Base-by-base conservation (phyloP, 805 yeast species). In the Kluyveromyces siamensis region DNA sequence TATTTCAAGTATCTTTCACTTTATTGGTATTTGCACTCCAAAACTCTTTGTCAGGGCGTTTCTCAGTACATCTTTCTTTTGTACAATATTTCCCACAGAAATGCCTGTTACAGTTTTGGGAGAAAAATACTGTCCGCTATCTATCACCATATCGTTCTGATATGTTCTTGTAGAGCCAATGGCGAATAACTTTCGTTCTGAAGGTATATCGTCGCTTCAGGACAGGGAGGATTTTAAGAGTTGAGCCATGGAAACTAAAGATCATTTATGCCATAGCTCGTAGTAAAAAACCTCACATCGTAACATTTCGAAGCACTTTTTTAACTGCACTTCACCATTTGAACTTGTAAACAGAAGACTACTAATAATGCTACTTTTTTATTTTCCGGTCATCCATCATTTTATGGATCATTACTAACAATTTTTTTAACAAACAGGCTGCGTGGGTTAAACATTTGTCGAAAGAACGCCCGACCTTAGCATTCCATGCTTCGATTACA, bases 81-180 rank as follows among this genome's bases (percentile, higher is more conserved):
- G 47, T 40, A 36, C 52, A 56, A 56, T 46, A 45, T 53, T 48
- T 59, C 66, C 67, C 72, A 76, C 79, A 77, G 74, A 72, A 73
- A 71, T 73, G 84, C 84, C 97, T 90, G 97, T 91, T 90, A 91
- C 91, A 80, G 83, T 95, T 81, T 86, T 90, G 97, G 97, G 76
- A 90, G 81, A 90, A 66, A 58, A 78, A 87, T 72, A 68, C 69
- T 71, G 65, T 72, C 76, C 83, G 81, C 79, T 71, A 65, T 70
- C 73, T 62, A 62, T 52, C 53, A 52, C 48, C 57, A 43, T 37
- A 46, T 63, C 71, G 72, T 69, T 65, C 55, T 68, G 72, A 57
- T 53, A 47, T 51, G 52, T 54, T 48, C 52, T 38, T 30, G 46
- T 57, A 52, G 64, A 72, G 75, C 67, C 65, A 61, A 68, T 72